Evolutionary conservation across 2,329 filamentous ascomycete genomes (phyloP), one percentile per base, ranked within the genome.

Genomic region (Calonectria pauciramosa): DNA sequence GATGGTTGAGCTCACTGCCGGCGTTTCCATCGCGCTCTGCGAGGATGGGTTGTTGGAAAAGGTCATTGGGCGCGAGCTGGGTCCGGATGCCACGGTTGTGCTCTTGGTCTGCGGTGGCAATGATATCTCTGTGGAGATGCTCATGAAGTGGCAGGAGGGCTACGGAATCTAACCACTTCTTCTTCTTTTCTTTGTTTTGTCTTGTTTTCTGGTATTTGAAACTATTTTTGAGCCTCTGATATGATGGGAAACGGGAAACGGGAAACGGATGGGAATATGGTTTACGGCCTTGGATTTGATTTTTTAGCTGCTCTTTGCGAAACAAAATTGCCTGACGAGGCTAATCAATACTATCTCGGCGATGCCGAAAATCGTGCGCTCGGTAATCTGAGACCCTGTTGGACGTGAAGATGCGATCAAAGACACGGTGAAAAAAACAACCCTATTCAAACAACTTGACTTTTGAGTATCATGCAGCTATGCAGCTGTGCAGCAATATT

Each of bases 101-200:
- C 65, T 84, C 14, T 77, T 83, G 11, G 75, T 84, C 26, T 84
- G 83, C 36, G 82, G 83, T 20, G 82, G 83, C 2, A 83, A 80
- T 67, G 82, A 84, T 44, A 83, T 83, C 60, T 83, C 82, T 13
- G 77, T 82, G 28, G 82, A 83, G 59, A 83, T 83, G 56, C 75
- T 84, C 18, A 78, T 78, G 76, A 70, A 76, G 44, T 77, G 76
- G 73, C 77, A 80, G 36, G 74, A 80, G 41, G 76, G 75, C n/a
- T 75, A 78, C 16, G 71, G 67, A 34, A 38, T 59, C 44, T 75
- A 34, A 68, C 47, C 23, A 64, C 6, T 3, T 36, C 4, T 28
- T 36, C 34, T 32, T 11, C 16, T 11, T 16, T 2, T 38, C 52
- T 30, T 54, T 44, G n/a, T 41, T 16, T 65, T 65, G 26, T 38